Evolutionary conservation across 495 filamentous ascomycete species (phyloP), one percentile per base, ranked within the genome.

Genomic region (Symbiotaphrina buchneri): DNA sequence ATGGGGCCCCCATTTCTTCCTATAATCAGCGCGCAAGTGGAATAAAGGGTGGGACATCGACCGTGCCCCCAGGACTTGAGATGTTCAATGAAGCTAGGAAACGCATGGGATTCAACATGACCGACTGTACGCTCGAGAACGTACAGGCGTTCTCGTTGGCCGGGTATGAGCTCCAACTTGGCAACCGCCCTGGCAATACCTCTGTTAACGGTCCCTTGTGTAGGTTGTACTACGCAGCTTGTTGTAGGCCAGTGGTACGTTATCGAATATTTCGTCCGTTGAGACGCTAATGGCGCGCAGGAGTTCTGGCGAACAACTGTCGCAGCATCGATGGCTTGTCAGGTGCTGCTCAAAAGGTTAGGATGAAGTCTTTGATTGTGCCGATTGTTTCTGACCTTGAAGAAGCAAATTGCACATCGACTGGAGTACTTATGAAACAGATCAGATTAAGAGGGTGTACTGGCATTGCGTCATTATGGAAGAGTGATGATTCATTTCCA

Each of bases 391-490:
- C n/a, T n/a, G n/a, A n/a, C n/a, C n/a, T n/a, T n/a, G n/a, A n/a
- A n/a, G n/a, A n/a, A n/a, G n/a, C n/a, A n/a, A n/a, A n/a, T n/a
- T n/a, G 23, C 49, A 54, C 0, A 49, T 52, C n/a, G 55, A 56
- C 31, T 50, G 64, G 44, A 48, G 54, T 21, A 55, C 55, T 1
- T 47, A 46, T 3, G 44, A 51, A 34, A 56, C 53, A 4, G 58
- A 67, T 34, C 39, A 64, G 18, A 47, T 65, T 10, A 59, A 63
- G 33, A 53, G 65, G 30, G 49, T 47, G 0, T 71, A 61, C 28
- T 71, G 66, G 66, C 58, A 61, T 35, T 69, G 65, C 38, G 53
- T 56, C 6, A 54, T 68, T 20, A 60, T 65, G 47, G 65, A 71
- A 39, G 65, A 61, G 60, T 67, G n/a, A n/a, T n/a, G n/a, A n/a